These are phyloP conservation scores for Lenwebbia sp. DNA, from an alignment of 345 rosid genomes.

Conservation along the genomic window DNA sequence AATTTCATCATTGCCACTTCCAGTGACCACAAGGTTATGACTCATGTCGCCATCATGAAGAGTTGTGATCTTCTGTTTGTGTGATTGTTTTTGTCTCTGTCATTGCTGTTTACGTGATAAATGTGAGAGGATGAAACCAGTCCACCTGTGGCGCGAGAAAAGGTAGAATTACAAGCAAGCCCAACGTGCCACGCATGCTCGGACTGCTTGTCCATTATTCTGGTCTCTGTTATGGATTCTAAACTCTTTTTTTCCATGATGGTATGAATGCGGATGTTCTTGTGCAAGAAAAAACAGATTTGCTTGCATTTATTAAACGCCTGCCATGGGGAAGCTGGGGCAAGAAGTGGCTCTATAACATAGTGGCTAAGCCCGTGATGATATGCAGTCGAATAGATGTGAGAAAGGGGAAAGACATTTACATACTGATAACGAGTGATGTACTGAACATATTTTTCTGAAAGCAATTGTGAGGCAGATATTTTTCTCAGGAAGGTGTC, in stretches of 20 bases:
- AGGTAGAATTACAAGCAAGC: not conserved
- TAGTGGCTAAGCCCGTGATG: not conserved
- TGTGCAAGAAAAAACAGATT: not conserved
- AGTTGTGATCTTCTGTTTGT: not conserved
- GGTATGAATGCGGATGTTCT: not conserved
- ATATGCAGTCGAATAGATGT: not conserved
- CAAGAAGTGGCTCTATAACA: not conserved
- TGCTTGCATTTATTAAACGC: not conserved
- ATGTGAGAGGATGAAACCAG: not conserved
- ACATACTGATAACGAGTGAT: not conserved
- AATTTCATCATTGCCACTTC: not conserved
- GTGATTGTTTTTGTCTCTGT: not conserved
- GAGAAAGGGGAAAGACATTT: not conserved
- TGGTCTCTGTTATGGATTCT: not conserved
- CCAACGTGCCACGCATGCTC: not conserved
- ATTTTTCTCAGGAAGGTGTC: not conserved
- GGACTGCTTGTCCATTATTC: not conserved
- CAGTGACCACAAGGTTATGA: not conserved
- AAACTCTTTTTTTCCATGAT: not conserved
- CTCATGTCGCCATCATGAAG: not conserved
- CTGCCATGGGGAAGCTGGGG: not conserved
- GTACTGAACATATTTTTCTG: not conserved
- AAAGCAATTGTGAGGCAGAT: not conserved
- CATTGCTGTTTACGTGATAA: not conserved
- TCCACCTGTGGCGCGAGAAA: not conserved